These are phyloP conservation scores for Gentiana dahurica DNA, from an alignment of 257 asterid genomes.

Conservation along the genomic window DNA sequence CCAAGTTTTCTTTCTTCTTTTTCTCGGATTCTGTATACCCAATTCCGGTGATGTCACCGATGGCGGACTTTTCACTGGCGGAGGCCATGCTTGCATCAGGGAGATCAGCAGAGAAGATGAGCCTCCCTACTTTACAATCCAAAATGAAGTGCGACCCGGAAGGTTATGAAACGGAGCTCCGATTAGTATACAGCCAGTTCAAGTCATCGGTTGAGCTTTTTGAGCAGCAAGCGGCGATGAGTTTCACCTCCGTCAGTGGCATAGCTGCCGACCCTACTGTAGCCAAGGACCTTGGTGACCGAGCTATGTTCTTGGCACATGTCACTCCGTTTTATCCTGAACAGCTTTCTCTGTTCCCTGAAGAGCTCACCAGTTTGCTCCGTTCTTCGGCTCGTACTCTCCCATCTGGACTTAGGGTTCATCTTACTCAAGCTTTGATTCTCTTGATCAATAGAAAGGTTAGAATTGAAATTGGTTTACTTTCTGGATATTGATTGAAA, in stretches of 20 bases:
- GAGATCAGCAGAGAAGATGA: slow-evolving; percentile 42
- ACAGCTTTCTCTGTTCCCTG: slow-evolving; percentile 41
- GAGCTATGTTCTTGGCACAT: slow-evolving; percentile 70
- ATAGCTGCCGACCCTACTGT: slow-evolving; percentile 47
- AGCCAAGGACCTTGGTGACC: slow-evolving; percentile 65
- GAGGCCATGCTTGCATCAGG: slow-evolving; percentile 54
- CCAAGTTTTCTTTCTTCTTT: too few species aligned
- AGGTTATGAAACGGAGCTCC: slow-evolving; percentile 63
- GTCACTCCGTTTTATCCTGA: slow-evolving; percentile 61
- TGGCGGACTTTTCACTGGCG: slow-evolving; percentile 15
- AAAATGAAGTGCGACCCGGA: slow-evolving; percentile 85
- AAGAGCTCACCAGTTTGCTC: slow-evolving; percentile 52
- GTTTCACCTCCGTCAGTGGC: slow-evolving; percentile 70
- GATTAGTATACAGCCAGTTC: slow-evolving; percentile 55
- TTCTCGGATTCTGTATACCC: too few species aligned
- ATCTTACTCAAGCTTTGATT: slow-evolving; percentile 61
- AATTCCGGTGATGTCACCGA: slow-evolving; percentile 10
- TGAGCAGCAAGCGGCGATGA: slow-evolving; percentile 68
- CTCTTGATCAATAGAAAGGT: slow-evolving; percentile 67
- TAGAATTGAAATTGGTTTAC: slow-evolving; percentile 1
- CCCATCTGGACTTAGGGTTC: slow-evolving; percentile 65
- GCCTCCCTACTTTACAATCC: slow-evolving; percentile 54
- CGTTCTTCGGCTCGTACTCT: slow-evolving; percentile 47
- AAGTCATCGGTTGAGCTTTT: slow-evolving; percentile 73
- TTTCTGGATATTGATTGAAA: background rate